phyloP scores from a whole-genome alignment of 2,329 filamentous ascomycete species.

The Ascosphaera apis region DNA sequence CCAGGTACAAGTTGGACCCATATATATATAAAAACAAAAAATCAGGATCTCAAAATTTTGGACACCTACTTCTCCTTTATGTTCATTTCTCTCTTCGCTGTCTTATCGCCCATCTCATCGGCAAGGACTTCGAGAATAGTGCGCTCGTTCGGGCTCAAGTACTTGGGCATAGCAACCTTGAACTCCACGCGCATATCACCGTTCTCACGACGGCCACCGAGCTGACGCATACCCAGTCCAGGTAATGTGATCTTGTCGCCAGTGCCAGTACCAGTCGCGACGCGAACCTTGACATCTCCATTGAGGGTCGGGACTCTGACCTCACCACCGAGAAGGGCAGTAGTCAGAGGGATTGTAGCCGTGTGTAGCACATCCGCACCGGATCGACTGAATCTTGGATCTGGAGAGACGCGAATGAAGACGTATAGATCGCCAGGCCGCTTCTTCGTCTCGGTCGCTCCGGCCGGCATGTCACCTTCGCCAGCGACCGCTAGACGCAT shows the following conservation, averaged over 20 bases:
- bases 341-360: conserved; percentile 74
- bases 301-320: conserved; percentile 76
- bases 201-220: conserved; percentile 34
- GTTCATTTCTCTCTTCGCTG: conserved; percentile 81
- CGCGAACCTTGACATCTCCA: conserved; percentile 71
- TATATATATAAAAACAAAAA: conserved; percentile 7
- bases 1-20: neutral
- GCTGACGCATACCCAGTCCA: conserved; percentile 84
- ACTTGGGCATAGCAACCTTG: conserved; percentile 88
- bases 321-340: conserved; percentile 76
- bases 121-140: conserved; percentile 89
- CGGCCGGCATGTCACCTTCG: conserved; percentile 63
- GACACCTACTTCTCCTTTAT: conserved; percentile 25
- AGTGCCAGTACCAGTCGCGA: conserved; percentile 74
- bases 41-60: conserved; percentile 5
- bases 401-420: conserved; percentile 67
- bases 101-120: conserved; percentile 86
- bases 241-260: conserved; percentile 75
- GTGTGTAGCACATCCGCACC: conserved; percentile 88
- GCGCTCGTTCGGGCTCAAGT: conserved; percentile 70
- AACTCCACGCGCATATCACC: conserved; percentile 89
- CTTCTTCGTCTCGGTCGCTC: conserved; percentile 38
- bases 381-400: conserved; percentile 67
- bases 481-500: conserved; percentile 73
- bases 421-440: conserved; percentile 77